Evolutionary conservation across 495 filamentous ascomycete species (phyloP), one percentile per base, ranked within the genome.

Genomic region (Poronia punctata): DNA sequence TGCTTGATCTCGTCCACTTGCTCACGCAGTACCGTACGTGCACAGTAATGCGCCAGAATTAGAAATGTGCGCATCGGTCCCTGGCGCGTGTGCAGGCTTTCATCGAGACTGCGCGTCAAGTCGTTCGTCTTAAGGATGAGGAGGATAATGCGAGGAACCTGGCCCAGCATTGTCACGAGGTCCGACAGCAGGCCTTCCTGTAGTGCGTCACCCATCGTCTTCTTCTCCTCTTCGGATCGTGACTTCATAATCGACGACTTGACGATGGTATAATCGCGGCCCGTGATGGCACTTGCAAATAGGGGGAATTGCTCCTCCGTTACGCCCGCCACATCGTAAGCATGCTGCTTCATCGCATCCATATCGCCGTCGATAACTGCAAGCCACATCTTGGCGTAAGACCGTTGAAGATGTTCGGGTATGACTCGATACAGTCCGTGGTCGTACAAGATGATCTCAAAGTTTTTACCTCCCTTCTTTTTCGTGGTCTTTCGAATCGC

Each of bases 101-200:
- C 93, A 52, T 99, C 93, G 20, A 99, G 75, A 46, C 83, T 90
- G 45, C 93, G 80, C 19, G 92, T 99, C 27, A 99, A 66, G 61
- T 99, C 93, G 58, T 99, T 99, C 1, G 93, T 99, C 65, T 99
- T 99, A 38, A 99, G 72, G 50, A 99, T 96, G 4, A 99, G 68
- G 11, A 99, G 73, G 26, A 99, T 93, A 41, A 97, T 83, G 9
- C 87, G 68, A 4, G 93, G 93, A 2, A 99, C 88, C 48, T 86
- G 78, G 21, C 86, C 84, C 7, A 99, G 73, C 51, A 99, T 67
- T 42, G 90, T 84, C 7, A 99, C 84, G 7, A 99, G 66, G 38
- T 94, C 79, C 40, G 81, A 83, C 24, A 99, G 64, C 64, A 97
- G 76, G 8, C 92, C 93, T 36, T 94, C 87, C 11, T 84, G 82